Percentiles rank a stretch among this genome's conserved stretches.
phyloP scores from a whole-genome alignment of 768 basidiomycete genomes.

The Mycena rebaudengoi region DNA sequence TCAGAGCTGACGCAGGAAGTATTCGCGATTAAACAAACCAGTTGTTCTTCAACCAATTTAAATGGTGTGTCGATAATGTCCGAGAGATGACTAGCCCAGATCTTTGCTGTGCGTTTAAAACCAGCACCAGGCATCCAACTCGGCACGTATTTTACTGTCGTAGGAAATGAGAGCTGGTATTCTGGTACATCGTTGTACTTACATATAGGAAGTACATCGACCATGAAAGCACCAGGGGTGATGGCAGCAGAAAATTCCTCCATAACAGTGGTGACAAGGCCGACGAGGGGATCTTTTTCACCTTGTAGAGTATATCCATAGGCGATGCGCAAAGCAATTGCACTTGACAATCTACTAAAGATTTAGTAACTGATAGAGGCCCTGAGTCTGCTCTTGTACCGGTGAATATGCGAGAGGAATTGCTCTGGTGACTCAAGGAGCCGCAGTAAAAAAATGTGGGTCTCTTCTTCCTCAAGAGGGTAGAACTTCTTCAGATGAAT shows the following conservation, averaged over 20 bases:
- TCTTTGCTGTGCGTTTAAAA: conserved; percentile 46
- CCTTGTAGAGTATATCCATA: conserved; percentile 20
- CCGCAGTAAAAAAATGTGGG: conserved; percentile 18
- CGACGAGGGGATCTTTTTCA: conserved; percentile 14
- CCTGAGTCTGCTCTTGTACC: conserved; percentile 1
- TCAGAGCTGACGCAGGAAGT: too few species aligned
- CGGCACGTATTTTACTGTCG: conserved; percentile 46
- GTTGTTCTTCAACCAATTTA: too few species aligned
- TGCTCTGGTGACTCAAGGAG: conserved; percentile 21
- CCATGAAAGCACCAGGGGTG: conserved; percentile 36
- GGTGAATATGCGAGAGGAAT: conserved; percentile 17
- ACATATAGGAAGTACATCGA: conserved; percentile 46
- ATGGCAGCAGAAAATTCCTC: conserved; percentile 24
- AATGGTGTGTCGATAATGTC: conserved; percentile 46
- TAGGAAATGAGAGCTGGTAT: not conserved
- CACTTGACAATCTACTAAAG: conserved; percentile 20
- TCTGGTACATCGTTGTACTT: too few species aligned
- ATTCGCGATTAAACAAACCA: too few species aligned
- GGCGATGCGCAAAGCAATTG: conserved; percentile 15
- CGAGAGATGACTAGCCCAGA: conserved; percentile 39
- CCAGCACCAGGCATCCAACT: conserved; percentile 53
- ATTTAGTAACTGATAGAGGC: not conserved
- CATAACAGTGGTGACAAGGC: conserved; percentile 17
- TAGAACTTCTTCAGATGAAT: conserved; percentile 13
- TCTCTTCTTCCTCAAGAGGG: conserved; percentile 14